Base-by-base conservation (phyloP, 306 rosid species). In the Quercus rubra region DNA sequence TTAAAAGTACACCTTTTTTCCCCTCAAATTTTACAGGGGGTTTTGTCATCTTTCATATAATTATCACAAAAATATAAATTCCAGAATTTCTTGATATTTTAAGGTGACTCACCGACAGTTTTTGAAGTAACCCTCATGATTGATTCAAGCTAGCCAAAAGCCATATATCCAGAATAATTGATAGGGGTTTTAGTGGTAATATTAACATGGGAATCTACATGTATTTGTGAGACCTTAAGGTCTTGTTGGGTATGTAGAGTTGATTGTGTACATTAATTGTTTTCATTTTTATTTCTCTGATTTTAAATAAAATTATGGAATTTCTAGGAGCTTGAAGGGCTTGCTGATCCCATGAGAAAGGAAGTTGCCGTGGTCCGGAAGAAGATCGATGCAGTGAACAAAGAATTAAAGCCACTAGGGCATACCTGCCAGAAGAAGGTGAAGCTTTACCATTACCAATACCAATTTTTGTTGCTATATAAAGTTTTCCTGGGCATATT, bases 341-440 rank as follows among this genome's bases (percentile, higher is more conserved):
- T 95, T 15, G 80, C 91, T 68, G 99, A 95, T 91, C 99, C 99
- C 31, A 84, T 90, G 99, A 95, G 94, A 85, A 95, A 95, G 86
- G 99, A 95, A 28, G 98, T 95, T 75, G 82, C 87, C 23, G 11
- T 64, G n/a, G 93, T 95, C 80, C 78, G 99, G 38, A 95, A 95
- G 89, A 95, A 80, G 93, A 93, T 95, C 55, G 99, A 95, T 82
- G 43, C 84, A 10, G 91, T 90, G n/a, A 93, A 91, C 97, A 95
- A 93, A 87, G 99, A 95, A 87, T 89, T 95, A 84, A 95, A 93
- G 89, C 99, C 99, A 71, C 87, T 93, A 70, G 99, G 99, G 72
- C 96, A 91, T 71, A 90, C 93, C 57, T 93, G 98, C 88, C 99
- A 91, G 71, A 95, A 85, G 90, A 95, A 93, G 98, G 99, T 95